Evolutionary conservation across 208 protist species (phyloP).

Genomic region (Acanthamoeba lenticulata): DNA sequence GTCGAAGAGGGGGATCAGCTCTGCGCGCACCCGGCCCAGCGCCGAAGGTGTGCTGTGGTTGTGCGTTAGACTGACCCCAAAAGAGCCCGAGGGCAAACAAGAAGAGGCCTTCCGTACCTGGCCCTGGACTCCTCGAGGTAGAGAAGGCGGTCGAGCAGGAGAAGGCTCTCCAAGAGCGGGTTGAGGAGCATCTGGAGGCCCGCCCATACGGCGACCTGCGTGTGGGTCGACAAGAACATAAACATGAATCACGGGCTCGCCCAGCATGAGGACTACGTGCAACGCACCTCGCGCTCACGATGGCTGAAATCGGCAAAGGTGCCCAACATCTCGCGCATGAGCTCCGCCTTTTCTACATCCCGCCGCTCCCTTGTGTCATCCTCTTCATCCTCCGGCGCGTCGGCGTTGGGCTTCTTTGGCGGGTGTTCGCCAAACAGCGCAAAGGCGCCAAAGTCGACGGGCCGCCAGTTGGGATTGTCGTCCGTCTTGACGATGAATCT

Average conservation of each 20-base stretch:
- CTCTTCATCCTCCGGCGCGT: too few species aligned
- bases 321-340: slow-evolving; percentile 22
- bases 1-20: neutral
- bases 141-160: slow-evolving; percentile 24
- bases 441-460: slow-evolving; percentile 52
- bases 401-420: too few species aligned
- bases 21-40: neutral
- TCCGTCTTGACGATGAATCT: slow-evolving; percentile 46
- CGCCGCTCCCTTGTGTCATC: too few species aligned
- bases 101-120: neutral
- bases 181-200: slow-evolving; percentile 39
- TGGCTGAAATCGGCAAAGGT: neutral
- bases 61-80: neutral
- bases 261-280: neutral
- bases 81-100: neutral
- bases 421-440: neutral
- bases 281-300: neutral
- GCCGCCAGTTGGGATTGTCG: slow-evolving; percentile 38
- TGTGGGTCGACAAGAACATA: neutral
- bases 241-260: too few species aligned
- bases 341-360: neutral
- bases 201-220: neutral
- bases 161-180: slow-evolving; percentile 9
- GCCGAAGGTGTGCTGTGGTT: neutral
- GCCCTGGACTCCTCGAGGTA: slow-evolving; percentile 32